Percentiles rank a stretch among this genome's conserved stretches.
Evolutionary conservation across 495 filamentous ascomycete species (phyloP).

Genomic region (Immersiella caudata): DNA sequence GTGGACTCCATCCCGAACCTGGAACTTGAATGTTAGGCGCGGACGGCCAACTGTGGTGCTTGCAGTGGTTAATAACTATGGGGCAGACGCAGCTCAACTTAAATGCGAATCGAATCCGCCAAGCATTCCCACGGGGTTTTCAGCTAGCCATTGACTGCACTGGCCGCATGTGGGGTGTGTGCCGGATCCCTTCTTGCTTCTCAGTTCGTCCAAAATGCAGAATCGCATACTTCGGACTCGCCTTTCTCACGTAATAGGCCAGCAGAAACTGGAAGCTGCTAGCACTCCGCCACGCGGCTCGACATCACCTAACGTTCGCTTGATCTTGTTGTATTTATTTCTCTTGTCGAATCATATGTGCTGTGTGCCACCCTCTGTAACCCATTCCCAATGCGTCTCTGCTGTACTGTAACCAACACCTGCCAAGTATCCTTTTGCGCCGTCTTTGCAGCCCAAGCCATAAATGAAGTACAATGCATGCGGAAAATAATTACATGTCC

Average conservation of each 20-base stretch:
- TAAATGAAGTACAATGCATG: conserved; percentile 15
- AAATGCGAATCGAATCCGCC: neutral
- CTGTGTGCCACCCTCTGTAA: neutral
- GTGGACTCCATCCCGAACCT: conserved; percentile 21
- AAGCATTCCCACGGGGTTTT: neutral
- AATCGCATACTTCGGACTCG: neutral
- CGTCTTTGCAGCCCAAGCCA: conserved; percentile 5
- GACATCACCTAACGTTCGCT: neutral
- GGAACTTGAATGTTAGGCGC: neutral
- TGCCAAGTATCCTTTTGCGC: conserved; percentile 1
- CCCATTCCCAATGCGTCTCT: neutral
- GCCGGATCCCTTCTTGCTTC: neutral
- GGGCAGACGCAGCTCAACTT: neutral
- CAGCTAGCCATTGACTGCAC: neutral
- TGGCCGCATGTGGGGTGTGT: neutral
- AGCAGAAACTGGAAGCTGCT: conserved; percentile 1
- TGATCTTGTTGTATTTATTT: neutral
- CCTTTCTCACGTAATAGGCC: conserved; percentile 12
- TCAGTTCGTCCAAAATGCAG: neutral
- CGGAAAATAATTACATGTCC: conserved; percentile 27
- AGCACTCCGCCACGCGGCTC: neutral
- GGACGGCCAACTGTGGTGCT: conserved; percentile 6
- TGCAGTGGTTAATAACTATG: neutral
- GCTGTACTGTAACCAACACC: conserved; percentile 1
- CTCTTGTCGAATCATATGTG: neutral